Evolutionary conservation across 352 stramenopile species (phyloP), one percentile per base, ranked within the genome.

Genomic region (Globisporangium barbulae): DNA sequence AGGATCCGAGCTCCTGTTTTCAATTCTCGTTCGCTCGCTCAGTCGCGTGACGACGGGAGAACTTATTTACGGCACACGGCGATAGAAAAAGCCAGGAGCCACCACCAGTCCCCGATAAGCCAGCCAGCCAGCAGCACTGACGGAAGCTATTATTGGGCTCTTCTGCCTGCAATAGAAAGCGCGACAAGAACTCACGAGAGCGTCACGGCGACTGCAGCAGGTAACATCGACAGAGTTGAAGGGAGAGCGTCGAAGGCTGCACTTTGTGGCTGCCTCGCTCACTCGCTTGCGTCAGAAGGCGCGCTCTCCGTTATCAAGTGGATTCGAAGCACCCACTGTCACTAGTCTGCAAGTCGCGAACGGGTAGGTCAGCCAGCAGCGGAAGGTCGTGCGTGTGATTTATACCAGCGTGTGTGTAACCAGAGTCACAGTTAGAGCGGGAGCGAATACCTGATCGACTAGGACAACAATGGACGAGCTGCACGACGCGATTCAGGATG

Each of bases 401-500:
- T 21, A 48, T 22, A n/a, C 15, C 17, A 48, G 42, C 19, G 42
- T 7, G 39, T 45, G 17, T 41, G 35, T 41, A 9, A 41, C 35
- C 35, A 41, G 10, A 59, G 21, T 22, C 17, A 58, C 52, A 58
- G 52, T 8, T 13, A 6, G 48, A 31, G 6, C 12, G 48, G 1
- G 8, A 50, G 25, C 3, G 35, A 60, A 10, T 45, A 50, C 19
- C 8, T 12, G 31, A 31, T 12, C 31, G 28, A 35, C 35, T 48
- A 13, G 4, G 28, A 39, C 35, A 25, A 74, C 64, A 8, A 96
- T 96, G 88, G 85, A 96, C 63, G 88, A 93, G 67, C 77, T 96
- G 30, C 86, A 96, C 58, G 89, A 97, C 74, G 87, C 88, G 48
- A 92, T 97, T 53, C 86, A 96, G 64, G 88, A 97, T 61, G 87